phyloP scores from a whole-genome alignment of 192 early-diverging fungal genomes.

The Mortierella alpina region DNA sequence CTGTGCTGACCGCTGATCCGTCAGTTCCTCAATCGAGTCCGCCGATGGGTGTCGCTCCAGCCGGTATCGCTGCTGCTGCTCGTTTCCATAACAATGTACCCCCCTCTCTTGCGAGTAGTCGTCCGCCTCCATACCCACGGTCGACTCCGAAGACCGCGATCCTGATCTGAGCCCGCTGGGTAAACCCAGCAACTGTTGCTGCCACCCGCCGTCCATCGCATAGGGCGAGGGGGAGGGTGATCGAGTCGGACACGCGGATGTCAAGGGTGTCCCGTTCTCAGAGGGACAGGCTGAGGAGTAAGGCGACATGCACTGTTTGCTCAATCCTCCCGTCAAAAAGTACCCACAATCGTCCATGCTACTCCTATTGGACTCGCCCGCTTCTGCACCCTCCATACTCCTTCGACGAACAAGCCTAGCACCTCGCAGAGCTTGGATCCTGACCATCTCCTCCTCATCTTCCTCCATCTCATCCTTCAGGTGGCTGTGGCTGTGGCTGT shows the following conservation, averaged over 20 bases:
- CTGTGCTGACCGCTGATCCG: too few relatives aligned
- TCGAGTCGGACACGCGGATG: neutral
- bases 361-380: neutral
- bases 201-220: too few relatives aligned
- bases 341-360: too few relatives aligned
- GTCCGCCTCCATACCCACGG: neutral
- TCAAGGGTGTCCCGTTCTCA: neutral
- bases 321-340: too few relatives aligned
- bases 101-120: neutral
- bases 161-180: neutral
- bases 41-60: too few relatives aligned
- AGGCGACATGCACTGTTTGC: too few relatives aligned
- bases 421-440: conserved; percentile 1
- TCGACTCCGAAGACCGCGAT: conserved; percentile 17
- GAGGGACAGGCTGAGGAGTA: neutral
- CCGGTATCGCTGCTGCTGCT: neutral
- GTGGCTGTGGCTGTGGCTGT: conserved; percentile 2
- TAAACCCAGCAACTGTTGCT: neutral
- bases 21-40: too few relatives aligned
- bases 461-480: neutral
- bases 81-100: neutral
- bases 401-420: neutral
- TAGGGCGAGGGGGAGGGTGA: too few relatives aligned
- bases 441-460: neutral
- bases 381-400: neutral